Evolutionary conservation across 1,139 yeast species (phyloP).

Genomic region (Geotrichum carabidarum): DNA sequence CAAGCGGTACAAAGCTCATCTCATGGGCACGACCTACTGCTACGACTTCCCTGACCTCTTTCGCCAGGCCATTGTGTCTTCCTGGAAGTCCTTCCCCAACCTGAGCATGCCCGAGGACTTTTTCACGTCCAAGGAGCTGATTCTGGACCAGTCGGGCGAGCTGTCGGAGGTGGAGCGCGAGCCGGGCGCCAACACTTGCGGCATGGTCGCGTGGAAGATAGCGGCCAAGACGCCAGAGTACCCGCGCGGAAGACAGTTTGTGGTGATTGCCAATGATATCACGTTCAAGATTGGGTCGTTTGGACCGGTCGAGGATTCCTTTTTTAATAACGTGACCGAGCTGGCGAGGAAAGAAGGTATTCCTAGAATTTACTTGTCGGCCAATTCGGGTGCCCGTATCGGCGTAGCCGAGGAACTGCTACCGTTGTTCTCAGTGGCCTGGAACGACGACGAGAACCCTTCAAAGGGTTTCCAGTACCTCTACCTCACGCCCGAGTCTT

Average conservation of each 20-base stretch:
- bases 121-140: constrained; percentile 74
- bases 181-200: constrained; percentile 91
- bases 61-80: constrained; percentile 82
- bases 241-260: constrained; percentile 91
- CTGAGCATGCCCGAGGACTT: constrained; percentile 69
- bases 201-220: constrained; percentile 96
- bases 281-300: constrained; percentile 97
- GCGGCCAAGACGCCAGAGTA: constrained; percentile 93
- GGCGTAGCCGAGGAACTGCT: constrained; percentile 96
- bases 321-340: constrained; percentile 88
- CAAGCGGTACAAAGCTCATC: constrained; percentile 95
- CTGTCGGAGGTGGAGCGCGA: constrained; percentile 89
- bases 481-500: constrained; percentile 69
- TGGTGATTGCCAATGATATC: constrained; percentile 92
- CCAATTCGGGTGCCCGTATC: constrained; percentile 98
- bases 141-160: constrained; percentile 64
- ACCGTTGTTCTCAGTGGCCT: constrained; percentile 83
- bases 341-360: constrained; percentile 85
- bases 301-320: constrained; percentile 92
- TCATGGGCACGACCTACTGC: constrained; percentile 96
- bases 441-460: constrained; percentile 76
- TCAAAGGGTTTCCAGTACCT: constrained; percentile 86
- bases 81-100: constrained; percentile 62
- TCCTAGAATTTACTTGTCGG: constrained; percentile 92
- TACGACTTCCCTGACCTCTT: constrained; percentile 98